These are phyloP conservation scores for Dichotomocladium elegans DNA, from an alignment of 371 early-diverging fungal genomes.

Conservation along the genomic window DNA sequence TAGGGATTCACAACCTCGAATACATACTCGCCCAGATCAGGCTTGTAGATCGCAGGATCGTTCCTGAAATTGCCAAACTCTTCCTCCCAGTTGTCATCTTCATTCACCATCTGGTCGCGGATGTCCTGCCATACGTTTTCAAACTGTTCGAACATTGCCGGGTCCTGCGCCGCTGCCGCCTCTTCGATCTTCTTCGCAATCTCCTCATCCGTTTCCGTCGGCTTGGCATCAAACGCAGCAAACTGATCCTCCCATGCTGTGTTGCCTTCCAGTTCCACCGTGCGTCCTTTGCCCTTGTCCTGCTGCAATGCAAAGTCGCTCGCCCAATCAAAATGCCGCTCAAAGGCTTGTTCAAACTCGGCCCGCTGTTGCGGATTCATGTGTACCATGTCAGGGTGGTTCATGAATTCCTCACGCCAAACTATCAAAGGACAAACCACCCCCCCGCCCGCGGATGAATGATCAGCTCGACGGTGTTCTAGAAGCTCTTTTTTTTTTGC, in stretches of 20 bases:
- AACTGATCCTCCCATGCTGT: slow-evolving; percentile 72
- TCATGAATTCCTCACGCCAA: slow-evolving; percentile 62
- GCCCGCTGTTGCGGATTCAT: slow-evolving; percentile 46
- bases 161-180: slow-evolving; percentile 43
- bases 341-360: slow-evolving; percentile 62
- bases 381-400: slow-evolving; percentile 43
- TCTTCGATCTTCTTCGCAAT: slow-evolving; percentile 45
- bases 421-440: slow-evolving; percentile 18
- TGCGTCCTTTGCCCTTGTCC: slow-evolving; percentile 48
- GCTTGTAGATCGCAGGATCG: slow-evolving; percentile 38
- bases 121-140: slow-evolving; percentile 60
- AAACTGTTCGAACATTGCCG: slow-evolving; percentile 37
- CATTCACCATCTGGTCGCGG: slow-evolving; percentile 48
- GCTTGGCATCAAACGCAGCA: slow-evolving; percentile 44
- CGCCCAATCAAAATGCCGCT: slow-evolving; percentile 65
- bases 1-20: slow-evolving; percentile 80
- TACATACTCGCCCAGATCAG: slow-evolving; percentile 65
- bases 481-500: too few species aligned
- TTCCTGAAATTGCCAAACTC: slow-evolving; percentile 50
- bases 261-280: slow-evolving; percentile 32
- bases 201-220: slow-evolving; percentile 45
- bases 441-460: background rate
- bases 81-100: slow-evolving; percentile 55
- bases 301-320: slow-evolving; percentile 50
- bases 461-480: too few species aligned